phyloP scores from a whole-genome alignment of 2,329 filamentous ascomycete species.

The Microascus cirrosus region DNA sequence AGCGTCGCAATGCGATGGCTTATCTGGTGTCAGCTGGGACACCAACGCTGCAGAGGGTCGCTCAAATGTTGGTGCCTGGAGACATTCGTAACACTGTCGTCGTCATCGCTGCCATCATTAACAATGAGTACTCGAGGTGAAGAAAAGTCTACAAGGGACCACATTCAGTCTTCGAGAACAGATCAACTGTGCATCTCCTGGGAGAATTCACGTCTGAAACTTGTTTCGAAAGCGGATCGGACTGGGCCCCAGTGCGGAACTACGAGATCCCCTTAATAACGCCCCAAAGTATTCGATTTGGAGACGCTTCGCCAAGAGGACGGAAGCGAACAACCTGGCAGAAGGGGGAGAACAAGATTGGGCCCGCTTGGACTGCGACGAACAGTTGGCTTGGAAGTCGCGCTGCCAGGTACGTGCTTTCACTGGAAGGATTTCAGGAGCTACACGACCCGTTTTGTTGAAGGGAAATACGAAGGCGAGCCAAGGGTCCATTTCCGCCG shows the following conservation, averaged over 20 bases:
- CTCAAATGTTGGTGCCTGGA: neutral
- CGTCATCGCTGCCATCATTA: neutral
- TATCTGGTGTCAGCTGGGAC: neutral
- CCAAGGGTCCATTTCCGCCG: neutral
- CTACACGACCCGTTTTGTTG: neutral
- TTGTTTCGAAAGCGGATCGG: conserved; percentile 1
- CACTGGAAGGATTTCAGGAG: neutral
- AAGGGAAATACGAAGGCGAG: neutral
- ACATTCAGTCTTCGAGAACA: neutral
- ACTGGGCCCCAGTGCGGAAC: neutral
- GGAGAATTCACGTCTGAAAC: conserved; percentile 2
- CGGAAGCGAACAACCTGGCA: neutral
- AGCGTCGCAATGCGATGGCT: neutral
- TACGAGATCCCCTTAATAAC: neutral
- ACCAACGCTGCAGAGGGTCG: neutral
- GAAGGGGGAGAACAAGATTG: neutral
- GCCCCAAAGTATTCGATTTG: too few species aligned
- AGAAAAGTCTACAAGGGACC: neutral
- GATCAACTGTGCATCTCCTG: conserved; percentile 1
- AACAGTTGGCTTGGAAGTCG: neutral
- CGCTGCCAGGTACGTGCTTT: neutral
- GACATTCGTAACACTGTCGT: conserved; percentile 1
- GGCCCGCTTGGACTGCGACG: neutral
- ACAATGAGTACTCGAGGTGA: too few species aligned
- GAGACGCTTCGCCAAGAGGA: too few species aligned